phyloP scores from a whole-genome alignment of 768 basidiomycete genomes.

The Vararia minispora region DNA sequence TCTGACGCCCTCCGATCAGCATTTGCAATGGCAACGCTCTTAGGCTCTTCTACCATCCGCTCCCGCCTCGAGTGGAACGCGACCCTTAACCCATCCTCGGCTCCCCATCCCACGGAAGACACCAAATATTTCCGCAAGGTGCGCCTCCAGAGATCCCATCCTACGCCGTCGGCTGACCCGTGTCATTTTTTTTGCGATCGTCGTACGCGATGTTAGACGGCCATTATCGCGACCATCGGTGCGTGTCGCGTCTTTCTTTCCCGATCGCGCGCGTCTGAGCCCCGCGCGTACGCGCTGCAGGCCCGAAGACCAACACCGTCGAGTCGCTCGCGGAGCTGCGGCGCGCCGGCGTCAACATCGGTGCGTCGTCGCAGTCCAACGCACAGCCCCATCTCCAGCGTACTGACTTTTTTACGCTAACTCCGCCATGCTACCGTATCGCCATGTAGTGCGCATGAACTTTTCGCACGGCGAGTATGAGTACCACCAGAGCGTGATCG shows the following conservation, averaged over 20 bases:
- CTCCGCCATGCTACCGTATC: constrained; percentile 1
- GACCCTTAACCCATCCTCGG: constrained; percentile 61
- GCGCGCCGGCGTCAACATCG: constrained; percentile 94
- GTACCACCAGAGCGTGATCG: constrained; percentile 98
- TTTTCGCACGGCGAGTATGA: constrained; percentile 99
- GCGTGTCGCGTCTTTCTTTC: constrained; percentile 13
- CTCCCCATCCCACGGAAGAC: constrained; percentile 59
- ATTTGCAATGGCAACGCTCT: constrained; percentile 9
- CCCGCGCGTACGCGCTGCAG: constrained; percentile 27
- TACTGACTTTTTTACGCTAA: constrained; percentile 1
- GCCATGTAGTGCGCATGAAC: constrained; percentile 89
- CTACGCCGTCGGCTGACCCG: background rate
- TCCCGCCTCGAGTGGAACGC: constrained; percentile 94
- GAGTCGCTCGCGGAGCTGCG: constrained; percentile 81
- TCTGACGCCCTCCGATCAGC: no score
- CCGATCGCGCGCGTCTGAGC: background rate
- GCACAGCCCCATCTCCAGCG: background rate
- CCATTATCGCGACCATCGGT: constrained; percentile 99
- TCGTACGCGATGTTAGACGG: constrained; percentile 45
- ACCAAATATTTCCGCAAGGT: constrained; percentile 92
- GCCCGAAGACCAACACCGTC: constrained; percentile 88
- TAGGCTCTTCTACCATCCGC: constrained; percentile 27
- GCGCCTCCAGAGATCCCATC: no score
- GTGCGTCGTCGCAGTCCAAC: constrained; percentile 35
- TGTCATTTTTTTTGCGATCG: constrained; percentile 2